Evolutionary conservation across 2,329 filamentous ascomycete genomes (phyloP), one percentile per base, ranked within the genome.

Genomic region (Aureobasidium pullulans): DNA sequence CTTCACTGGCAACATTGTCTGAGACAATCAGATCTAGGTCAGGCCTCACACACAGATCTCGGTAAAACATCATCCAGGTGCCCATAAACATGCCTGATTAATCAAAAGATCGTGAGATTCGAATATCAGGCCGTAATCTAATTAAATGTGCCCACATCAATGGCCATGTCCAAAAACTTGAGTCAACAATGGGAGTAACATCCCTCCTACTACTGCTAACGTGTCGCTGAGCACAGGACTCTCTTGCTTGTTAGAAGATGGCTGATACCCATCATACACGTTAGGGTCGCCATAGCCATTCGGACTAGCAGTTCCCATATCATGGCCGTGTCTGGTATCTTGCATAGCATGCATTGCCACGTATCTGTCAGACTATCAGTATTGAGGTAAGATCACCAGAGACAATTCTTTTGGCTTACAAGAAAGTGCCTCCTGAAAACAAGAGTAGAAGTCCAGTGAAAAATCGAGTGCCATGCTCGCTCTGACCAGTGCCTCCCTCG

Each of bases 291-390:
- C 49, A 71, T 70, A 72, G 2, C 74, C 74, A 19, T 86, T 83
- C 23, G 58, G 60, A 23, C 52, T 52, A 11, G 65, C 65, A 44
- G 6, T 76, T 67, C 67, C 83, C 84, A 54, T 84, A 80, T 69
- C 67, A 53, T 71, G 65, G 47, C 64, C 48, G 7, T 69, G 66
- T 19, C 64, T 65, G 23, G 86, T 83, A 68, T 96, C 92, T 70
- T 95, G 89, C 90, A 97, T 96, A 0, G 92, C 91, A 70, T 99
- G 94, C 92, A 97, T 96, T 1, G 94, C 94, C 44, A 99, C 94
- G 69, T 97, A 96, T 66, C 90, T 95, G 63, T 7, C 3, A 28
- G 8, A 61, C 65, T 53, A 63, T 64, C 48, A 66, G 56, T 37
- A 32, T 43, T 42, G 13, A 43, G 11, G 4, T 39, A n/a, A 44